Percentiles rank a stretch among this genome's conserved stretches.
These are phyloP conservation scores for Penicillium polonicum DNA, from an alignment of 2,329 filamentous ascomycete species.

Conservation along the genomic window DNA sequence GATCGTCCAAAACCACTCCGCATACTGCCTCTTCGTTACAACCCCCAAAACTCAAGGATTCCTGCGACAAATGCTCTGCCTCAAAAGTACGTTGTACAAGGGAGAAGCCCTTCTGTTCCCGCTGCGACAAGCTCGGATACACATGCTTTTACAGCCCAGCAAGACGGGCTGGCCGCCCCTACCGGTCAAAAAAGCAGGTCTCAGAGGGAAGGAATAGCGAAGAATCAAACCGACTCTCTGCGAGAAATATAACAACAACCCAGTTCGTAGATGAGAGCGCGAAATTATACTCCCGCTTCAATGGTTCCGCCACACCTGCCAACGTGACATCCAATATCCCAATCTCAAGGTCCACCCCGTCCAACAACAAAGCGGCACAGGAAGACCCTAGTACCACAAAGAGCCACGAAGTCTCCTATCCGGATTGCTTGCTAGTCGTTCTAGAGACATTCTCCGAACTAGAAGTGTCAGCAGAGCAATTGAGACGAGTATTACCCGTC, in stretches of 20 bases:
- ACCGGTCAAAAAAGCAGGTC: background rate
- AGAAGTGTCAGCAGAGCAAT: background rate
- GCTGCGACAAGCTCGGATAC: slow-evolving; percentile 22
- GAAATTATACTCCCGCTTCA: background rate
- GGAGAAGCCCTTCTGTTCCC: slow-evolving; percentile 17
- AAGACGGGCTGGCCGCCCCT: slow-evolving; percentile 19
- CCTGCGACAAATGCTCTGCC: slow-evolving; percentile 18
- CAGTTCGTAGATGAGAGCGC: background rate
- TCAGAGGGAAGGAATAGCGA: background rate
- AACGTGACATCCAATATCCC: background rate
- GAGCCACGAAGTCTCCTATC: background rate
- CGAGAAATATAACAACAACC: background rate
- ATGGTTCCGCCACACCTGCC: background rate
- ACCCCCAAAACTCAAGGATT: slow-evolving; percentile 2
- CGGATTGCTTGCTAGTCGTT: slow-evolving; percentile 1
- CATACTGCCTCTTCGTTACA: background rate
- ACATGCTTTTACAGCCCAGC: slow-evolving; percentile 27
- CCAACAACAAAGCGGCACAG: background rate
- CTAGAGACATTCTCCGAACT: slow-evolving; percentile 3
- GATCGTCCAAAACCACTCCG: background rate
- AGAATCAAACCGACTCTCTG: background rate
- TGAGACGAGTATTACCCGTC: background rate
- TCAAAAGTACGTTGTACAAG: slow-evolving; percentile 22
- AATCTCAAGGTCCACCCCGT: background rate
- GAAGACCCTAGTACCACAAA: background rate